Base-by-base conservation (phyloP, 78 protist species). In the Cavenderia fasciculata region DNA sequence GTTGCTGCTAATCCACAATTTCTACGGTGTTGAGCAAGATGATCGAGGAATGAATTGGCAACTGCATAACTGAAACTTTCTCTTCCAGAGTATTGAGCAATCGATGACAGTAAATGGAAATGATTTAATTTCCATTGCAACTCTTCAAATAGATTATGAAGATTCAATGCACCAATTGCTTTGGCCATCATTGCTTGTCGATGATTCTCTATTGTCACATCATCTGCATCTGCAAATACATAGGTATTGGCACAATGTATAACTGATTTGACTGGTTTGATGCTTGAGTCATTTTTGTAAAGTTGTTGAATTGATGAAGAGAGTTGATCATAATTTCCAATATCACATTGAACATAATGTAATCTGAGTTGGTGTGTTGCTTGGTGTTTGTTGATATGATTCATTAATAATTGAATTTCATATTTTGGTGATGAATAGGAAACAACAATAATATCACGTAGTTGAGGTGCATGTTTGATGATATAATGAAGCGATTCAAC, bases 191-290 rank as follows among this genome's bases (percentile, higher is more conserved):
- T 54, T 29, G 34, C 25, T 29, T 59, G 25, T 40, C 16, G 18
- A 33, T 31, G 68, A 40, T 59, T 59, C 68, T n/a, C n/a, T n/a
- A n/a, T n/a, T n/a, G n/a, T n/a, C n/a, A n/a, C 79, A 52, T 85
- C 92, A 27, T 65, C 8, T 63, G 72, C 38, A 27, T 21, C 44
- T 18, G 49, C 12, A 11, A 74, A 86, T 46, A 63, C 25, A 51
- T 75, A 82, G 31, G 72, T 44, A 16, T 82, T 87, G 10, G 94
- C 94, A 0, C 76, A 29, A 71, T 85, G 92, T 72, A 79, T 86
- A 8, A 91, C 78, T 2, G 88, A 69, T 7, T 40, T 38, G 31
- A 89, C 65, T 40, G 92, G 87, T 54, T n/a, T 36, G 18, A 41
- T 31, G 72, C 44, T 59, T 34, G 8, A n/a, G 19, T 19, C 31